Base-by-base conservation (phyloP, 2,329 filamentous ascomycete species). In the Claviceps maximensis region DNA sequence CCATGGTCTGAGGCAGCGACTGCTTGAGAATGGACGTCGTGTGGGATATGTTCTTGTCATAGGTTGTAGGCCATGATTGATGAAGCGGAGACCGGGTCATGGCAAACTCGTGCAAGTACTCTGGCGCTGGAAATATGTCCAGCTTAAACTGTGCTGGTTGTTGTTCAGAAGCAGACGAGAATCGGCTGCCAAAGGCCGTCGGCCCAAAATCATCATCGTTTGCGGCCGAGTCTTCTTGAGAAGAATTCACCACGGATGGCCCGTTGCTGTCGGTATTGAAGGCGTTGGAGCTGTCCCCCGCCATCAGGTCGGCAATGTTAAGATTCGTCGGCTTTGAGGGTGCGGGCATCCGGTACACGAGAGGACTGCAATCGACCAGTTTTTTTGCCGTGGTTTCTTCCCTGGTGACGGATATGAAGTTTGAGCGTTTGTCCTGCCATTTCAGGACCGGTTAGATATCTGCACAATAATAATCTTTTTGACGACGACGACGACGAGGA, bases 371-470 rank as follows among this genome's bases (percentile, higher is more conserved):
- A 27, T 56, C 58, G 40, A 77, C 55, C n/a, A 79, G 66, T 38
- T 59, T 58, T 2, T 57, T 53, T 13, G 72, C 75, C 13, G 67
- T 69, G 4, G 66, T 62, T 17, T 64, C 59, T 19, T 67, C 69
- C 47, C 66, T 67, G 19, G 76, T 70, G 25, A 80, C 65, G 13
- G 73, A 73, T 42, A 80, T 63, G 60, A 79, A 81, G 23, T 73
- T 72, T 23, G 70, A 69, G 27, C 71, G 66, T 48, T 75, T 66
- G 45, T 73, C 70, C 74, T 78, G 53, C 5, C 27, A 27, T 47
- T 33, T 27, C 36, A 33, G 23, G n/a, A 41, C 38, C 12, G 3
- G 46, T 51, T 17, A 49, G 49, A 46, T 12, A 29, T 25, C 9
- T 29, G 49, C 6, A n/a, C n/a, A n/a, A n/a, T n/a, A n/a, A n/a